Conservation (phyloP, 2,329 filamentous ascomycete species). For the Rhynchosporium agropyri region DNA sequence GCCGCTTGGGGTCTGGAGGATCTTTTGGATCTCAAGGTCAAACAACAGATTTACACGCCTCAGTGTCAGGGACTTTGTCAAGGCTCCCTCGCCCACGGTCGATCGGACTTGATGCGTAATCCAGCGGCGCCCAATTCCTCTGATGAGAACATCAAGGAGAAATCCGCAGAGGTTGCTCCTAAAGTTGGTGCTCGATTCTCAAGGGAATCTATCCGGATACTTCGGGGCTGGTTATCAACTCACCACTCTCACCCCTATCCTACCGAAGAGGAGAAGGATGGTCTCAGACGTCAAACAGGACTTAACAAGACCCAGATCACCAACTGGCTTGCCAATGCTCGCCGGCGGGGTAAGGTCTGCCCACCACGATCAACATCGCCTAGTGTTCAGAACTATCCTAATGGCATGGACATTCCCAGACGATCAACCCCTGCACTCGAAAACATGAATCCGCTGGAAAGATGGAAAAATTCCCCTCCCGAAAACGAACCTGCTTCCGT, state of each 20-base stretch:
- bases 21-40: conserved; percentile 9
- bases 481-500: conserved; percentile 69
- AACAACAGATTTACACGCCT: neutral
- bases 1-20: conserved; percentile 25
- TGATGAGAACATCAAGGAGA: conserved; percentile 63
- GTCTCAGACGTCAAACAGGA: conserved; percentile 76
- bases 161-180: conserved; percentile 46
- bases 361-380: conserved; percentile 70
- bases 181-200: conserved; percentile 79
- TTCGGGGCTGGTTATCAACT: conserved; percentile 83
- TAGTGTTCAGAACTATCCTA: conserved; percentile 59
- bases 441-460: conserved; percentile 65
- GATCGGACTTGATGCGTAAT: conserved; percentile 27
- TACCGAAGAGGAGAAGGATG: conserved; percentile 82
- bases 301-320: conserved; percentile 82
- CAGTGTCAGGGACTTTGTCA: conserved; percentile 20
- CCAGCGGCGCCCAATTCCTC: conserved; percentile 44
- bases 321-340: conserved; percentile 91
- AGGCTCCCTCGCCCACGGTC: conserved; percentile 22
- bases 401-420: conserved; percentile 74
- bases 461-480: conserved; percentile 70
- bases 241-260: conserved; percentile 86
- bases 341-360: conserved; percentile 77
- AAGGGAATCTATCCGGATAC: conserved; percentile 73
- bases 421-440: conserved; percentile 56